Base-by-base conservation (phyloP, 306 rosid genomes). In the Crataegus laevigata region DNA sequence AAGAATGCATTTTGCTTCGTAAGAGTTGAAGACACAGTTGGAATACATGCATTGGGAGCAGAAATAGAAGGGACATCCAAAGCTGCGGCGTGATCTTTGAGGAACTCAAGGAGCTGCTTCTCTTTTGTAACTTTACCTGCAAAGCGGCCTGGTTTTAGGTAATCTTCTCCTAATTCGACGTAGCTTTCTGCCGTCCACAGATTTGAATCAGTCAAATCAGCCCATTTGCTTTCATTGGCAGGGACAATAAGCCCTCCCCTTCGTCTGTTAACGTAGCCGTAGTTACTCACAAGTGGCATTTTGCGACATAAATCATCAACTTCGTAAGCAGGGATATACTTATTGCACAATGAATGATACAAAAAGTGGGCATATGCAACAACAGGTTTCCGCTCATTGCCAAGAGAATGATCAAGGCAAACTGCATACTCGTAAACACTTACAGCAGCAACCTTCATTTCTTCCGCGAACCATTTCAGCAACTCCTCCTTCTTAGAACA, bases 181-280 rank as follows among this genome's bases (percentile, higher is more conserved):
- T 72, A 92, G 30, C 74, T 75, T 74, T 78, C 82, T 38, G 18
- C 43, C 68, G 57, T 79, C 97, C 96, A 92, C 18, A 89, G 84
- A 86, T 90, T 90, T 14, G 89, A 85, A 71, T 59, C 88, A 55
- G 87, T 72, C 84, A 92, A 74, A 32, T 66, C 79, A 18, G 84
- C 85, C 97, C 97, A 92, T 71, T 84, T 83, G 82, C 97, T 90
- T 59, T 57, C 83, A 13, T 79, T 80, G 47, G 93, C 88, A 6
- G 96, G 97, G 36, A 90, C 82, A 57, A 88, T 85, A 76, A 90
- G 81, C 71, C 84, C 88, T 0, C 4, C 6, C 47, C 81, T 54
- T 52, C 24, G 1, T 34, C 26, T 59, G 8, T 3, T 34, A 14
- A 86, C 81, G 32, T 36, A 0, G 8, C 94, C 92, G 15, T 87